Conservation (phyloP, 805 yeast genomes). For the Kuraishia piskuri region DNA sequence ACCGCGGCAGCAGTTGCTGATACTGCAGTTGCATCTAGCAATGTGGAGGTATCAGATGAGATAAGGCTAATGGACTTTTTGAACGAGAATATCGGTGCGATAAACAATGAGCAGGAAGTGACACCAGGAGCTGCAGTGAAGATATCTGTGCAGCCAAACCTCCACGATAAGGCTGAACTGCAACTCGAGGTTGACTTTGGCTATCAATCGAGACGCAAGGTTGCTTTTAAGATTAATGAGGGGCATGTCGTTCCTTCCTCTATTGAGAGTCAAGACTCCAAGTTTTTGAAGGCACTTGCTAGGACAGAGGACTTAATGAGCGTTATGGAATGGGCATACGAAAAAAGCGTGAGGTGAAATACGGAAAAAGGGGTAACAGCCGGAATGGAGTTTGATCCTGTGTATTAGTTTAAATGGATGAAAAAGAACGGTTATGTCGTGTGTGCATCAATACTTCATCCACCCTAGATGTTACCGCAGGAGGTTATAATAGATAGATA, state of each 20-base stretch:
- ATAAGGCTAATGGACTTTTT: conserved; percentile 3
- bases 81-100: neutral
- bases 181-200: neutral
- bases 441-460: too few species aligned
- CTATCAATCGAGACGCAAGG: neutral
- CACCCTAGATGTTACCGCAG: too few species aligned
- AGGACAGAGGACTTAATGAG: conserved; percentile 1
- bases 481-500: too few species aligned
- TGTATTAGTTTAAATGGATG: too few species aligned
- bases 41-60: neutral
- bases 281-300: neutral
- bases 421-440: too few species aligned
- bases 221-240: neutral
- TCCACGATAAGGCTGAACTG: neutral
- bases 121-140: neutral
- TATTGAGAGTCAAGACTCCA: neutral
- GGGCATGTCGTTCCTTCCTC: neutral
- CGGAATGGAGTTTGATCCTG: neutral
- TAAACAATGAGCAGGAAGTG: neutral
- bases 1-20: conserved; percentile 1
- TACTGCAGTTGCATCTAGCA: neutral
- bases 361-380: neutral
- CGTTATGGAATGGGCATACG: neutral
- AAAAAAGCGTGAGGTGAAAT: neutral
- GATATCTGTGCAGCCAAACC: conserved; percentile 1